Conservation (phyloP, 2,329 filamentous ascomycete species). For the Colletotrichum zoysiae region DNA sequence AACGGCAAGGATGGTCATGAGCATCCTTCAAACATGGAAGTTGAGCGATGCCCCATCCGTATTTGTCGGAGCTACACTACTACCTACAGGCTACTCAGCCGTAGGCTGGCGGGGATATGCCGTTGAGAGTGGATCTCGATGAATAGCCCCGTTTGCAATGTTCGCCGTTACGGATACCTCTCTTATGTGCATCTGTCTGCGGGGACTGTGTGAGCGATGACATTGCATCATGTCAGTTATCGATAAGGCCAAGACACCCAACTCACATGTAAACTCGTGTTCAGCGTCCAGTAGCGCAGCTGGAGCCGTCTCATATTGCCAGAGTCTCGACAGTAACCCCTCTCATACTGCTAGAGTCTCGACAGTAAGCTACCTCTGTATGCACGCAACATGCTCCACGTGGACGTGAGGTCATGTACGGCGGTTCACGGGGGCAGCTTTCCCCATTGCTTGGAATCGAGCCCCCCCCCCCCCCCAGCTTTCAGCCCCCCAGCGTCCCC, state of each 20-base stretch:
- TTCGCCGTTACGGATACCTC: background rate
- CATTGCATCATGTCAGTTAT: background rate
- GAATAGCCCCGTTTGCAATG: conserved; percentile 14
- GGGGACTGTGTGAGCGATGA: no score
- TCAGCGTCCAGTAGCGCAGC: background rate
- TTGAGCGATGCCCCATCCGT: background rate
- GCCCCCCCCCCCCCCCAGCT: conserved; percentile 31
- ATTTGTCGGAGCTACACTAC: no score
- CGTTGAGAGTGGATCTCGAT: conserved; percentile 10
- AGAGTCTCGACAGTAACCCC: background rate
- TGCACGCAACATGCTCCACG: conserved; percentile 11
- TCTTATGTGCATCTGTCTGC: conserved; percentile 7
- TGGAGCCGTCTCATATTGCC: background rate
- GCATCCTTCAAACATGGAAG: background rate
- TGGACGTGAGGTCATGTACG: conserved; percentile 38
- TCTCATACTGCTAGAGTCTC: background rate
- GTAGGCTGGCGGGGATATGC: conserved; percentile 13
- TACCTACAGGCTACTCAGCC: background rate
- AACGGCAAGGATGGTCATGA: background rate
- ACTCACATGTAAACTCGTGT: background rate
- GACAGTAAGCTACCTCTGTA: background rate
- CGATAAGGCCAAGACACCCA: background rate
- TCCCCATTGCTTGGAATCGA: conserved; percentile 30
- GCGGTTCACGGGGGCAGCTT: conserved; percentile 19
- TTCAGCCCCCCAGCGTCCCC: conserved; percentile 29